Percentiles rank a stretch among this genome's conserved stretches.
These are phyloP conservation scores for Barnettozyma sucrosica DNA, from an alignment of 805 yeast species.

Conservation along the genomic window DNA sequence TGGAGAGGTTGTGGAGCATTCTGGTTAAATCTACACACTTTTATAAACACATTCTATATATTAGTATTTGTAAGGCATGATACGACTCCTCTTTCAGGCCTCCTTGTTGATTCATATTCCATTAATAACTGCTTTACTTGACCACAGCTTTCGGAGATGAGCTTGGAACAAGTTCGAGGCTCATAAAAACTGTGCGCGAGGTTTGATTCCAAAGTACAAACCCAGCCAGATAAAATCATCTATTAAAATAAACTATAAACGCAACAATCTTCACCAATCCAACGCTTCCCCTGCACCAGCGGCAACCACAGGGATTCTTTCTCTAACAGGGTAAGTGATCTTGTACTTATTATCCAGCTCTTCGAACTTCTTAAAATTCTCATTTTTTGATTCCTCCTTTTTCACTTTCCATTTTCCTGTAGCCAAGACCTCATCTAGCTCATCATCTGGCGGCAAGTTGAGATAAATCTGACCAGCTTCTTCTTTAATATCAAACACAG, in stretches of 20 bases:
- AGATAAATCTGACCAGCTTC: constrained; percentile 27
- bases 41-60: no score
- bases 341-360: constrained; percentile 20
- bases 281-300: constrained; percentile 11
- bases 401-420: constrained; percentile 31
- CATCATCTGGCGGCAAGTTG: constrained; percentile 29
- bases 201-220: no score
- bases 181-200: no score
- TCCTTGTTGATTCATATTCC: no score
- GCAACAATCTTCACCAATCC: constrained; percentile 18
- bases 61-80: no score
- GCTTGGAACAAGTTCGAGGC: no score
- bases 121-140: no score
- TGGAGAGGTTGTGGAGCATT: constrained; percentile 75
- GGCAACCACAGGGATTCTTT: constrained; percentile 2
- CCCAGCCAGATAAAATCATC: not conserved
- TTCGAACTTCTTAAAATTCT: constrained; percentile 13
- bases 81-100: no score
- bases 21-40: constrained; percentile 42
- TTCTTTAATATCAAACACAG: constrained; percentile 31
- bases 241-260: not conserved
- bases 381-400: constrained; percentile 19
- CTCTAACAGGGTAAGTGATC: constrained; percentile 24
- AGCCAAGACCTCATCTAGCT: constrained; percentile 31
- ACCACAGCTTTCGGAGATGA: no score